These are phyloP conservation scores for Pascua sp. DNA, from an alignment of 1,284 basidiomycete genomes.

Conservation along the genomic window DNA sequence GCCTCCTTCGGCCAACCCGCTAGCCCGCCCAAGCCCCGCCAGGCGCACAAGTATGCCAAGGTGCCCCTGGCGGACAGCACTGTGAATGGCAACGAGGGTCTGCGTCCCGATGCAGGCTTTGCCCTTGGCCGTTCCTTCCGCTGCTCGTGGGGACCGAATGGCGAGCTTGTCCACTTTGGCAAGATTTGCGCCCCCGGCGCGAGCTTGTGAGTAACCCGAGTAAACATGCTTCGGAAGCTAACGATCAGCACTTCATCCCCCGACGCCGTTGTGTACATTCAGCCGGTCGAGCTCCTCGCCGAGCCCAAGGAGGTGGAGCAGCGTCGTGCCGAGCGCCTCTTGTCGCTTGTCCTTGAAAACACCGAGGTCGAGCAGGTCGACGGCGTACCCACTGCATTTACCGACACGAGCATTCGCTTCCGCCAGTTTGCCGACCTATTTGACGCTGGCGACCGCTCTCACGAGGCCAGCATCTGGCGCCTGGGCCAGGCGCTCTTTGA, in stretches of 20 bases:
- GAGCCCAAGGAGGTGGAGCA: constrained; percentile 48
- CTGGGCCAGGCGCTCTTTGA: constrained; percentile 92
- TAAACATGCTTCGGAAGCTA: constrained; percentile 19
- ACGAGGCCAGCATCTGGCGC: constrained; percentile 77
- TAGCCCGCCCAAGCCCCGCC: constrained; percentile 60
- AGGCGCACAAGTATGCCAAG: constrained; percentile 40
- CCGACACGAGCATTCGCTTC: constrained; percentile 65
- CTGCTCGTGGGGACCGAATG: constrained; percentile 83
- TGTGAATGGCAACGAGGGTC: constrained; percentile 59
- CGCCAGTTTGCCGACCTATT: constrained; percentile 72
- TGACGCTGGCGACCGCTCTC: constrained; percentile 66
- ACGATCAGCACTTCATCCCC: constrained; percentile 25
- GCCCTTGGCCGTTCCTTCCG: constrained; percentile 83
- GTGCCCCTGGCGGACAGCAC: constrained; percentile 35
- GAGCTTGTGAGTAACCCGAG: constrained; percentile 27
- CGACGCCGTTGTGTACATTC: constrained; percentile 28
- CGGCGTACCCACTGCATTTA: constrained; percentile 60
- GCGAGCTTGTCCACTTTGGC: constrained; percentile 71
- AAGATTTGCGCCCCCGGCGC: constrained; percentile 59
- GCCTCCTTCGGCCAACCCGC: constrained; percentile 70
- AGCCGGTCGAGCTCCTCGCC: constrained; percentile 29
- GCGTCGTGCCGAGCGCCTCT: constrained; percentile 60
- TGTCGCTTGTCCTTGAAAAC: constrained; percentile 73
- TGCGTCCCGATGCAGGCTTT: constrained; percentile 74
- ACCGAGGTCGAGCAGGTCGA: constrained; percentile 62